Conservation (phyloP, 2,329 filamentous ascomycete species). For the Pestalotiopsis sp. region DNA sequence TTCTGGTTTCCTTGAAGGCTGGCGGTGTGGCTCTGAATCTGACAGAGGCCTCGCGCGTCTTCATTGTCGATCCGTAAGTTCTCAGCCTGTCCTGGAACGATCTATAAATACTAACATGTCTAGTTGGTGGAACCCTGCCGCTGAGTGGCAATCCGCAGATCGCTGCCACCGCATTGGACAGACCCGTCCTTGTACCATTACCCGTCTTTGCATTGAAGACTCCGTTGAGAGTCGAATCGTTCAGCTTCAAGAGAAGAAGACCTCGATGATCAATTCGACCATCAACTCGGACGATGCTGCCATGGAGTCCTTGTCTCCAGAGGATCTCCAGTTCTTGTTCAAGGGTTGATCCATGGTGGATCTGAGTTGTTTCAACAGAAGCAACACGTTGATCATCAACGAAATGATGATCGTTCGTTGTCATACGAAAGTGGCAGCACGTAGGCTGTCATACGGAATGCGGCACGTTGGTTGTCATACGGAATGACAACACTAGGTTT, state of each 20-base stretch:
- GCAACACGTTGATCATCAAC: background rate
- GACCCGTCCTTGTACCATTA: conserved; percentile 90
- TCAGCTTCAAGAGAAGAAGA: conserved; percentile 96
- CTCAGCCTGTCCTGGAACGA: background rate
- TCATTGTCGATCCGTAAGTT: conserved; percentile 92
- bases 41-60: conserved; percentile 92
- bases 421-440: background rate
- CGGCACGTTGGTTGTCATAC: background rate
- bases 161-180: conserved; percentile 94
- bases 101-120: conserved; percentile 13
- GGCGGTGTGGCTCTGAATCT: conserved; percentile 94
- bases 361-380: background rate
- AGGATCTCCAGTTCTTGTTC: conserved; percentile 97
- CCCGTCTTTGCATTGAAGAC: conserved; percentile 93
- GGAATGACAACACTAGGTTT: background rate
- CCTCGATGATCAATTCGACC: conserved; percentile 95
- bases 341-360: conserved; percentile 54
- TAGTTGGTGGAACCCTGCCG: conserved; percentile 99
- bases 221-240: conserved; percentile 97
- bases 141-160: conserved; percentile 97
- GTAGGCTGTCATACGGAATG: background rate
- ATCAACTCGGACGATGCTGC: conserved; percentile 92
- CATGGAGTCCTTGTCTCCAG: conserved; percentile 86
- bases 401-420: background rate
- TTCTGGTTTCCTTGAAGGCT: conserved; percentile 93